Evolutionary conservation across 1,139 yeast genomes (phyloP), one percentile per base, ranked within the genome.

Genomic region (Eremothecium coryli): DNA sequence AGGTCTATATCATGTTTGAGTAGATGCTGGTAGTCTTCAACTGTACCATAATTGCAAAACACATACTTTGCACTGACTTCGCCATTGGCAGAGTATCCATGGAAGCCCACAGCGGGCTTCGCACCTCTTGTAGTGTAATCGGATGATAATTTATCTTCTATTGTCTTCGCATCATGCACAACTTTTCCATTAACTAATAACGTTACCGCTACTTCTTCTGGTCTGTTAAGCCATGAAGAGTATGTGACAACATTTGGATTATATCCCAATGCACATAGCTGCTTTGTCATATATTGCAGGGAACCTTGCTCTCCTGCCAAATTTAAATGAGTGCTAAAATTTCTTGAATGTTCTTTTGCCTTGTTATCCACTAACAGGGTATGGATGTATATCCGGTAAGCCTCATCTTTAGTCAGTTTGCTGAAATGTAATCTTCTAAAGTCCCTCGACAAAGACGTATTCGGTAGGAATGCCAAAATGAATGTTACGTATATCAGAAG

Each of bases 371-470:
- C 45, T 18, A 41, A 40, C 29, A 61, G 37, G 12, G 61, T 54
- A 23, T 60, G 57, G 30, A 68, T 42, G 40, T 56, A 69, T 27
- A 70, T 58, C 31, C 88, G 57, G 44, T 76, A 71, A 18, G 77
- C 69, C 42, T 80, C 90, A n/a, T 72, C 66, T 40, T 68, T 70
- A 2, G 86, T 76, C 33, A 79, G 50, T 36, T 62, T 70, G 18
- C 78, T 68, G 15, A 77, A 75, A 56, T 85, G 85, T 49, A 84
- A 60, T 36, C 95, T 61, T 46, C 90, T 69, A 54, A 82, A 75
- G 56, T 88, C 97, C 43, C 96, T 66, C 35, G 82, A 75, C 13
- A 85, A 62, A 2, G 95, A 82, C 1, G 97, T 85, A 39, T 96
- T 61, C 2, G 96, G 96, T 18, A 86, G 64, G 52, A 88, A 88